These are phyloP conservation scores for Sphaceloma murrayae DNA, from an alignment of 2,329 filamentous ascomycete genomes.

Conservation along the genomic window DNA sequence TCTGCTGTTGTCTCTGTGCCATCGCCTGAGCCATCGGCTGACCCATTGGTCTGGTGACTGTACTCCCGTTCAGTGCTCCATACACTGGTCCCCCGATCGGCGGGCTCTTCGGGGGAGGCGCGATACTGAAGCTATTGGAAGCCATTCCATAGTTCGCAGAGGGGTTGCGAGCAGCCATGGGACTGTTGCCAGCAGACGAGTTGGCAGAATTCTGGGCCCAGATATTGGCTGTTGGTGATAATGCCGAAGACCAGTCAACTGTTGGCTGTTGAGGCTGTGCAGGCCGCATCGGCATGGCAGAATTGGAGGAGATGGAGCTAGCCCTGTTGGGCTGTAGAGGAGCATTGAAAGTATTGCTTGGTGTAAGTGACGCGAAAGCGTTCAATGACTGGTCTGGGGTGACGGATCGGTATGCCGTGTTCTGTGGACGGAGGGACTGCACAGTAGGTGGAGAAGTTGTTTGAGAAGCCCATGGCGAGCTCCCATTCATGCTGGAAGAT, in stretches of 20 bases:
- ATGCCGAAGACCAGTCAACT: conserved; percentile 44
- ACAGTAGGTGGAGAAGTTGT: conserved; percentile 16
- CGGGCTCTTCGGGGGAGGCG: conserved; percentile 28
- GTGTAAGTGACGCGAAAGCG: conserved; percentile 29
- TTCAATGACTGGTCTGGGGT: conserved; percentile 30
- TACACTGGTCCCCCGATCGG: conserved; percentile 27
- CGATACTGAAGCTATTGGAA: conserved; percentile 21
- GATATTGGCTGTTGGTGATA: conserved; percentile 18
- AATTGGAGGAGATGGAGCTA: conserved; percentile 16
- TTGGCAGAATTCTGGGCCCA: conserved; percentile 16
- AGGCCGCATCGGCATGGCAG: conserved; percentile 3
- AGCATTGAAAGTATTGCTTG: conserved; percentile 26
- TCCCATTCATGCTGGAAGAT: conserved; percentile 18
- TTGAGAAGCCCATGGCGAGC: not conserved
- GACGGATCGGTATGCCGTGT: conserved; percentile 23
- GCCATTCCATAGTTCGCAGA: too few species aligned
- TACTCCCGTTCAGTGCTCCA: conserved; percentile 29
- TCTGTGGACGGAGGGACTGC: conserved; percentile 19
- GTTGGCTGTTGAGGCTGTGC: conserved; percentile 26
- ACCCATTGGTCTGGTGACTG: conserved; percentile 31
- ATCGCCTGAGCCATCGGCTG: conserved; percentile 29
- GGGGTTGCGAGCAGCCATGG: not conserved
- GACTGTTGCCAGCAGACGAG: conserved; percentile 4
- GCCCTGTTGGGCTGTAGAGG: conserved; percentile 24
- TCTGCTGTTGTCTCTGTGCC: conserved; percentile 17